Evolutionary conservation across 1,284 basidiomycete species (phyloP).

Genomic region (Thelephora terrestris): DNA sequence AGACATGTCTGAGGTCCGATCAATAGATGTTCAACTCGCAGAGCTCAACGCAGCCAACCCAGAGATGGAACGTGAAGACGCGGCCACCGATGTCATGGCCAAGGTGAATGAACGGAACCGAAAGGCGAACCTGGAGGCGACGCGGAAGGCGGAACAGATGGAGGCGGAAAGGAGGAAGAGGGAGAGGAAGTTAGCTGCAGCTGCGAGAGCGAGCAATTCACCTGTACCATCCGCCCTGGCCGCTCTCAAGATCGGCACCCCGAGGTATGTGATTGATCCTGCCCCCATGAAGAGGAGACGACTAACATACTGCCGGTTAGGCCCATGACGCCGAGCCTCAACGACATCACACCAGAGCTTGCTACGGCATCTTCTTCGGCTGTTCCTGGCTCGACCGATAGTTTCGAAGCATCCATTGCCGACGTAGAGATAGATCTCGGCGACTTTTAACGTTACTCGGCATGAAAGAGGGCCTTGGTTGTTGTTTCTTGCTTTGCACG

Average conservation of each 20-base stretch:
- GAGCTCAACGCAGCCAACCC: constrained; percentile 30
- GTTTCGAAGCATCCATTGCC: constrained; percentile 48
- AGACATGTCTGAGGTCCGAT: constrained; percentile 49
- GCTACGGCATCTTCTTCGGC: constrained; percentile 17
- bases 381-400: constrained; percentile 24
- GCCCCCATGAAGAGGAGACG: constrained; percentile 18
- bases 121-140: constrained; percentile 67
- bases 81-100: constrained; percentile 49
- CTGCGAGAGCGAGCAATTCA: constrained; percentile 31
- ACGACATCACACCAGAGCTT: constrained; percentile 31
- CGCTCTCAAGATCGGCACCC: constrained; percentile 49
- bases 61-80: constrained; percentile 23
- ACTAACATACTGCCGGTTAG: constrained; percentile 23
- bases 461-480: no score
- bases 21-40: constrained; percentile 55
- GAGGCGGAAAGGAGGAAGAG: constrained; percentile 55
- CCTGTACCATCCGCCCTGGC: constrained; percentile 44
- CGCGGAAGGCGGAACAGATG: constrained; percentile 65
- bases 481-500: no score
- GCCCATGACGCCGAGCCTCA: constrained; percentile 38
- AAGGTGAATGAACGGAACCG: constrained; percentile 86
- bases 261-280: constrained; percentile 35
- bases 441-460: constrained; percentile 45
- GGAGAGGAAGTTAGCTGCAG: constrained; percentile 50
- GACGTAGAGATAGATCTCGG: constrained; percentile 71